Conservation (phyloP, 2,329 filamentous ascomycete species). For the Alternaria ventricosa region DNA sequence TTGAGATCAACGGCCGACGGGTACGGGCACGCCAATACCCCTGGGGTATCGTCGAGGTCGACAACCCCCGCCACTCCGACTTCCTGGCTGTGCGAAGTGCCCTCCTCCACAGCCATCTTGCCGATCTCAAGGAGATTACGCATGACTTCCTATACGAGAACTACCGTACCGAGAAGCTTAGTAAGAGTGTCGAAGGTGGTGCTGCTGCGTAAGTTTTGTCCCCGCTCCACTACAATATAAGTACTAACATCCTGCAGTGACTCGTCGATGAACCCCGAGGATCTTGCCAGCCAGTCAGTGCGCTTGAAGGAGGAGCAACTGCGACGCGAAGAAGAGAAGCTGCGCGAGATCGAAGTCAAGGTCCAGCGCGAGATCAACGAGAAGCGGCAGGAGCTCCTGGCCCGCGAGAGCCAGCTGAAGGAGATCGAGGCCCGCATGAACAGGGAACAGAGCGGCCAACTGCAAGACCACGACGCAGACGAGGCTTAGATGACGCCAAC, state of each 20-base stretch:
- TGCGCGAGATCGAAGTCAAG: conserved; percentile 99
- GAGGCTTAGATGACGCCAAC: conserved; percentile 32
- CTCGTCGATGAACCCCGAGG: conserved; percentile 96
- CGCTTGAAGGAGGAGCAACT: conserved; percentile 99
- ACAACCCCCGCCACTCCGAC: conserved; percentile 98
- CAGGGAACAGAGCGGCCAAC: conserved; percentile 70
- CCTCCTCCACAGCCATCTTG: conserved; percentile 95
- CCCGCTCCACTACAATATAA: background rate
- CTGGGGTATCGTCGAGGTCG: conserved; percentile 98
- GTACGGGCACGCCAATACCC: conserved; percentile 97
- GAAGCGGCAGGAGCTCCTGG: conserved; percentile 97
- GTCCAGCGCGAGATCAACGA: conserved; percentile 99
- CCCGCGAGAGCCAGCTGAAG: conserved; percentile 96
- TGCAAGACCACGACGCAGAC: conserved; percentile 42
- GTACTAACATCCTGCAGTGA: conserved; percentile 57
- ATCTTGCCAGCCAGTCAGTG: conserved; percentile 94
- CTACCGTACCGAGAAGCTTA: conserved; percentile 99
- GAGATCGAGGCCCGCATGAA: conserved; percentile 99
- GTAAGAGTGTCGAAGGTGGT: conserved; percentile 97
- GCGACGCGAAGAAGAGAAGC: conserved; percentile 98
- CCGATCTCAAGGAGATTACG: conserved; percentile 98
- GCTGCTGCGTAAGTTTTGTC: conserved; percentile 75
- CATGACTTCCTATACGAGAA: conserved; percentile 99
- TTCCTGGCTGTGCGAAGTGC: conserved; percentile 97
- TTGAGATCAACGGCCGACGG: conserved; percentile 91